These are phyloP conservation scores for Phialemoniopsis sp. DNA, from an alignment of 2,329 filamentous ascomycete species.

Conservation along the genomic window DNA sequence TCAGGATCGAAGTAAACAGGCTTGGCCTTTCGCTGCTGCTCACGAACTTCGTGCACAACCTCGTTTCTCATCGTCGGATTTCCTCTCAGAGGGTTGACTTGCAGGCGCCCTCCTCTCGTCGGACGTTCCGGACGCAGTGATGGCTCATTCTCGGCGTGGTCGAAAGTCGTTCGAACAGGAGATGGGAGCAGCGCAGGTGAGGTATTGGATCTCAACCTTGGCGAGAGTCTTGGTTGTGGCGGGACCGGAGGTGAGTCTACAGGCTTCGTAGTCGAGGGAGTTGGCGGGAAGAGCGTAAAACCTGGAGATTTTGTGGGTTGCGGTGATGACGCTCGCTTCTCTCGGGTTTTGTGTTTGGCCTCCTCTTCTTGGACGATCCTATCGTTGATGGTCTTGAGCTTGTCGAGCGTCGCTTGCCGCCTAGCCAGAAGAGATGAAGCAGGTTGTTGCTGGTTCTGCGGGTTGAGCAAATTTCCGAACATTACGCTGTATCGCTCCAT, in stretches of 20 bases:
- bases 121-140: background rate
- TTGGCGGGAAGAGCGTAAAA: slow-evolving; percentile 39
- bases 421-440: slow-evolving; percentile 45
- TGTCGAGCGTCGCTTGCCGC: slow-evolving; percentile 55
- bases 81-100: slow-evolving; percentile 10
- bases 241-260: slow-evolving; percentile 10
- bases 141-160: slow-evolving; percentile 12
- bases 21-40: background rate
- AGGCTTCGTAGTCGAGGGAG: slow-evolving; percentile 12
- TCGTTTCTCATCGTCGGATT: slow-evolving; percentile 14
- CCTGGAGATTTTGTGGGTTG: slow-evolving; percentile 38
- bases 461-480: slow-evolving; percentile 72
- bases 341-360: slow-evolving; percentile 15
- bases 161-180: slow-evolving; percentile 31
- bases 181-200: slow-evolving; percentile 45
- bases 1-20: slow-evolving; percentile 24
- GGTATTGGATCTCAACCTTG: slow-evolving; percentile 48
- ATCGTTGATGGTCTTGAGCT: slow-evolving; percentile 50
- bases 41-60: background rate
- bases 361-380: slow-evolving; percentile 33
- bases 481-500: slow-evolving; percentile 93
- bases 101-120: slow-evolving; percentile 4
- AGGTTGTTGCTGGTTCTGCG: slow-evolving; percentile 18
- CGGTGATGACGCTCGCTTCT: slow-evolving; percentile 46
- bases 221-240: slow-evolving; percentile 21